Evolutionary conservation across 1,139 yeast species (phyloP).

Genomic region (Suzukiozyma palmioleophila): DNA sequence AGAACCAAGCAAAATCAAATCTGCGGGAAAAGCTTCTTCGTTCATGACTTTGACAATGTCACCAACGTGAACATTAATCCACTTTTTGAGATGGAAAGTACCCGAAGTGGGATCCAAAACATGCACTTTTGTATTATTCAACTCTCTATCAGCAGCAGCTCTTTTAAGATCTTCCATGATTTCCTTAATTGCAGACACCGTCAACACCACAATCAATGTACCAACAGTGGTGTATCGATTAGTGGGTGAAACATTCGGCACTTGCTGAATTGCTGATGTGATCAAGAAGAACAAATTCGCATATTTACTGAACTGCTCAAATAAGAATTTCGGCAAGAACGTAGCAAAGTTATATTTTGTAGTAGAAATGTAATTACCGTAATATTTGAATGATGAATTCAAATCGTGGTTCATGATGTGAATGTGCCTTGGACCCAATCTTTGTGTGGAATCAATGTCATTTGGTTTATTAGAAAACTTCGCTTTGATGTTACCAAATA

Average conservation of each 20-base stretch:
- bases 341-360: conserved; percentile 96
- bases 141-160: conserved; percentile 80
- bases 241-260: conserved; percentile 94
- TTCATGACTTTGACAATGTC: conserved; percentile 81
- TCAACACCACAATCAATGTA: conserved; percentile 74
- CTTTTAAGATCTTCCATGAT: conserved; percentile 87
- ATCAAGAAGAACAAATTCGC: conserved; percentile 92
- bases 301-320: conserved; percentile 95
- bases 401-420: conserved; percentile 57
- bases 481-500: conserved; percentile 25
- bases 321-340: conserved; percentile 87
- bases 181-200: conserved; percentile 92
- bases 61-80: conserved; percentile 91
- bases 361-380: conserved; percentile 87
- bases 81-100: conserved; percentile 59
- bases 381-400: conserved; percentile 55
- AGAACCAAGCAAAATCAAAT: conserved; percentile 74
- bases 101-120: conserved; percentile 63
- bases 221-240: conserved; percentile 94
- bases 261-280: conserved; percentile 94
- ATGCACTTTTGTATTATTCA: conserved; percentile 72
- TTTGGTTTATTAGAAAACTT: conserved; percentile 9
- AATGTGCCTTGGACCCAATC: conserved; percentile 59
- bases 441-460: conserved; percentile 4
- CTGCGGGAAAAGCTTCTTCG: conserved; percentile 95